Evolutionary conservation across 306 rosid species (phyloP).

Genomic region (Quercus berberidifolia): DNA sequence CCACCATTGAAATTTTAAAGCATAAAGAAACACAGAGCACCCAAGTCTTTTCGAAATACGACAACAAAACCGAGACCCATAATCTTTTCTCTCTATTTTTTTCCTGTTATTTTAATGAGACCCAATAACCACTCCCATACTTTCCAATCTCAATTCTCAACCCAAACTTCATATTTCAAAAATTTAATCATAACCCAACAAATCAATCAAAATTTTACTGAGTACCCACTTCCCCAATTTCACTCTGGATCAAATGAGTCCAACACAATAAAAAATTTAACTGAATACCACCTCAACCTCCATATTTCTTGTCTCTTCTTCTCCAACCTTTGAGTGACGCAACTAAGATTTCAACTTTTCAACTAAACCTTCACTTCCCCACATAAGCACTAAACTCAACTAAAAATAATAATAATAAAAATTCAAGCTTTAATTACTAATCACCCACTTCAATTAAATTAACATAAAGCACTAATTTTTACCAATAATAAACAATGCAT

Average conservation of each 20-base stretch:
- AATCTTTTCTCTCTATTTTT: background rate
- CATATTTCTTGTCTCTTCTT: background rate
- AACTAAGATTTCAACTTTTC: background rate
- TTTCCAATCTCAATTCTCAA: slow-evolving; percentile 7
- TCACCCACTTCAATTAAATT: background rate
- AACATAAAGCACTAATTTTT: background rate
- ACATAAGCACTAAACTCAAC: background rate
- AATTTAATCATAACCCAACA: background rate
- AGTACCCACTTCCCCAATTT: background rate
- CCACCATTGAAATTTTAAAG: background rate
- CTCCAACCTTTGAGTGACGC: background rate
- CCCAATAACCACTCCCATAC: background rate
- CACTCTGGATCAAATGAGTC: background rate
- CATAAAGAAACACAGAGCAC: too few species aligned
- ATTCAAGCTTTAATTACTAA: background rate
- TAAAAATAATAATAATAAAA: background rate
- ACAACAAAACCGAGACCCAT: background rate
- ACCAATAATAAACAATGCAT: background rate
- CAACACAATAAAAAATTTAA: background rate
- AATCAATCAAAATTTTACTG: background rate
- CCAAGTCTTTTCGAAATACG: background rate
- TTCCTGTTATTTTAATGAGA: too few species aligned
- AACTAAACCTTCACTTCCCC: background rate
- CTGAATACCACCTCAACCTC: background rate
- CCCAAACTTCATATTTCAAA: too few species aligned